These are phyloP conservation scores for Xylaria sp. DNA, from an alignment of 2,329 filamentous ascomycete genomes.

Conservation along the genomic window DNA sequence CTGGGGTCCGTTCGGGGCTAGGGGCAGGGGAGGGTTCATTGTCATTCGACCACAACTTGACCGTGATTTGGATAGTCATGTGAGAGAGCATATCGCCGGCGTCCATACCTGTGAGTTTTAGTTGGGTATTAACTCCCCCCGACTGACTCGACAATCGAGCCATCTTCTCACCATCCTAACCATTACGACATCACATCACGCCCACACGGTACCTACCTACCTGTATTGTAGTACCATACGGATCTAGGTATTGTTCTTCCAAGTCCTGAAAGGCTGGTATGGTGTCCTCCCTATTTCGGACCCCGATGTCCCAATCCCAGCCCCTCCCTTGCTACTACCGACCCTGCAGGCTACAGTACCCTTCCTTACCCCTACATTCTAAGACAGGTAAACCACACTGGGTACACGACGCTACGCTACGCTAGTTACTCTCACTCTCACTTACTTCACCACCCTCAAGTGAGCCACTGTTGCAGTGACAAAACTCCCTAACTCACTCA, in stretches of 20 bases:
- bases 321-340: constrained; percentile 18
- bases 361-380: not conserved
- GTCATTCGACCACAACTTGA: constrained; percentile 12
- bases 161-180: constrained; percentile 12
- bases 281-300: constrained; percentile 7
- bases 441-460: not conserved
- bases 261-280: not conserved
- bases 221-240: not conserved
- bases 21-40: not conserved
- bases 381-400: not conserved
- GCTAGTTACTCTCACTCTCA: not conserved
- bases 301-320: constrained; percentile 29
- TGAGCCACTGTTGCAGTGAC: not conserved
- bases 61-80: constrained; percentile 21
- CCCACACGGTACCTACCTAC: not conserved
- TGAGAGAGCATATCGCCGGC: constrained; percentile 16
- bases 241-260: not conserved
- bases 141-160: constrained; percentile 13
- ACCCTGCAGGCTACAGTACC: not conserved
- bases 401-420: not conserved
- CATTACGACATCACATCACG: not conserved
- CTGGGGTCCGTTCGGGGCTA: constrained; percentile 5
- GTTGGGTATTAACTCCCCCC: not conserved
- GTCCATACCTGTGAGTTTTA: constrained; percentile 1
- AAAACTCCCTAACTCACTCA: not conserved